Percentiles rank a stretch among this genome's conserved stretches.
phyloP scores from a whole-genome alignment of 352 stramenopile genomes.

The Globisporangium megalacanthum region DNA sequence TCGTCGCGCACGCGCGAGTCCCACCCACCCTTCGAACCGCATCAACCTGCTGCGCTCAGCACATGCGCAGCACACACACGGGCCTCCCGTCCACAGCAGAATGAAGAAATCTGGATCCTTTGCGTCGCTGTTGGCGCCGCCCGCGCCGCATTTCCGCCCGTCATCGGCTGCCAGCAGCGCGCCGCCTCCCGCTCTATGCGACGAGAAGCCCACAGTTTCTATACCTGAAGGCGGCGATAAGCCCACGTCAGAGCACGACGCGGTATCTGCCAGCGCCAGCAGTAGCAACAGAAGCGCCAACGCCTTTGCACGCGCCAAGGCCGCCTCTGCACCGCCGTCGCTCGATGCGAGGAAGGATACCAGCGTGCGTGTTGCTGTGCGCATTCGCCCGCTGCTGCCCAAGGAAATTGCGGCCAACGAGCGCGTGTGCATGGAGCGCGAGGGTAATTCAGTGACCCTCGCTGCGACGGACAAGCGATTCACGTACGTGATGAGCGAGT shows the following conservation, averaged over 20 bases:
- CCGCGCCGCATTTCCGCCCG: slow-evolving; percentile 1
- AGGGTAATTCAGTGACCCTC: slow-evolving; percentile 34
- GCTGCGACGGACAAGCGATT: slow-evolving; percentile 44
- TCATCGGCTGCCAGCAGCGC: slow-evolving; percentile 8
- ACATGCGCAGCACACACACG: no score
- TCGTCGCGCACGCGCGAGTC: not conserved
- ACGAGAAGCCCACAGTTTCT: not conserved
- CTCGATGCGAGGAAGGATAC: slow-evolving; percentile 35
- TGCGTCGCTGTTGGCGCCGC: slow-evolving; percentile 12
- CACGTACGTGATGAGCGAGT: slow-evolving; percentile 32
- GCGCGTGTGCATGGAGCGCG: slow-evolving; percentile 32
- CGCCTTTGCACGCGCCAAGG: not conserved
- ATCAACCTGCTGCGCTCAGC: not conserved
- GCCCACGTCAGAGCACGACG: not conserved
- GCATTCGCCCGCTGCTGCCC: slow-evolving; percentile 70
- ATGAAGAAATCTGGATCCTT: slow-evolving; percentile 12
- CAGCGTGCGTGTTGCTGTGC: slow-evolving; percentile 73
- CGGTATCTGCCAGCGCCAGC: not conserved
- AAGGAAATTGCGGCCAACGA: slow-evolving; percentile 62
- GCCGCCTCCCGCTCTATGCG: slow-evolving; percentile 6
- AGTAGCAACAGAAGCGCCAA: not conserved
- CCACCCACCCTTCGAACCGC: no score
- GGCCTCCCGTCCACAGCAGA: not conserved
- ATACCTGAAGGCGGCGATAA: not conserved
- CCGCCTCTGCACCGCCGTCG: not conserved